Base-by-base conservation (phyloP, 768 basidiomycete genomes). In the Boletus fagicola region DNA sequence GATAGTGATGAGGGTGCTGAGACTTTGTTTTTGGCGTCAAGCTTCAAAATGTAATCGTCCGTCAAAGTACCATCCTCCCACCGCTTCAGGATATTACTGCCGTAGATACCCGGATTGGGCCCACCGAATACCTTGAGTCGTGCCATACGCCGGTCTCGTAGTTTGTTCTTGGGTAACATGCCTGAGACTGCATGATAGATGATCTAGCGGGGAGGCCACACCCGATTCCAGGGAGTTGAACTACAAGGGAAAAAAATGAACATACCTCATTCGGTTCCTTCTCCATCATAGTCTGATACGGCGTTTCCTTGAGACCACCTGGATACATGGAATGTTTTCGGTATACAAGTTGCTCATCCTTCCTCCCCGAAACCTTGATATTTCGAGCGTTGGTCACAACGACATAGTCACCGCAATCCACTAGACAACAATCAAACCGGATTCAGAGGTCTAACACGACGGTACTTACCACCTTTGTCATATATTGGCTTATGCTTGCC, bases 401-500 rank as follows among this genome's bases (percentile, higher is more conserved):
- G 31, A 98, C 93, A 68, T 98, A 98, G 84, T 99, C 97, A 10
- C 97, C 97, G 54, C 92, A 94, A 74, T 99, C 97, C 62, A 90
- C 96, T 97, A 60, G 1, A 52, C n/a, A 49, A 18, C 4, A 10
- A 24, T 63, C 42, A 60, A 45, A 20, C 20, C n/a, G 16, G 3
- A 38, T 13, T 24, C 9, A n/a, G 3, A 49, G 2, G 12, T 2
- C 10, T 2, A 24, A 36, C 13, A 28, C 18, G 13, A 39, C 28
- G 15, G 33, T 16, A 76, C 88, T 57, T 60, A 94, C 96, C 84
- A 62, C 88, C 82, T 11, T 92, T 93, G 74, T 98, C 94, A 66
- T 92, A 98, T 40, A 95, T 92, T 7, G 96, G 95, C 70, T 98
- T 99, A 74, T 98, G 94, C 76, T 98, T 99, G 68, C 96, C 97